Evolutionary conservation across 116 monocot genomes (phyloP), one percentile per base, ranked within the genome.

Genomic region (Papilionanthe hybrid): DNA sequence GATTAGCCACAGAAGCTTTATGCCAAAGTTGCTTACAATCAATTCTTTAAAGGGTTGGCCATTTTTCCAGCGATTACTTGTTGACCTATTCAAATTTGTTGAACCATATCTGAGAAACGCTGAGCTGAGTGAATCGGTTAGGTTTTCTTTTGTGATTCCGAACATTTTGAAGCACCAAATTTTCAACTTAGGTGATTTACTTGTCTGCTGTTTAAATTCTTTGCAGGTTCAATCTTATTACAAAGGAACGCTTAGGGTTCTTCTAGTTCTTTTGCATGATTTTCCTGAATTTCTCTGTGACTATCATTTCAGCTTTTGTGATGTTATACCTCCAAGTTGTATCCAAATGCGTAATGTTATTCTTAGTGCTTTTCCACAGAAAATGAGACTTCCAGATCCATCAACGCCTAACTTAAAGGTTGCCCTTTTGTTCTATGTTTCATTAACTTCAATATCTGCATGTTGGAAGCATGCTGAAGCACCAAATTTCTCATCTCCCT

Each of bases 261-360:
- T 98, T 15, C 90, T 98, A 56, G 98, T 98, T 11, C 77, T 98
- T 75, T 79, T 98, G 50, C 98, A 98, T 85, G 98, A 98, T 83
- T 98, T 98, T 85, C 98, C 98, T 50, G 93, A 98, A 74, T 94
- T 98, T 80, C 86, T 98, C 0, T 98, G 98, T 79, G 94, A 98
- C 45, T 94, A 94, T 80, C 98, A 98, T 85, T 98, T 98, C 82
- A 91, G 98, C 79, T 98, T 98, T 41, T 98, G 98, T 85, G 98
- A 98, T 84, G 98, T 94, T 49, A 98, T 98, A 55, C 98, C 98
- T 75, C 83, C 98, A 32, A 94, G 88, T 78, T 98, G 98, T 78
- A 93, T 98, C 69, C 94, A 98, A 69, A 91, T 98, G 95, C 89
- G 98, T 9, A 98, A 98, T 86, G 88, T 98, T 69, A 94, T 98